phyloP scores from a whole-genome alignment of 1,284 basidiomycete species.

The Boletellus dicymbophilus region DNA sequence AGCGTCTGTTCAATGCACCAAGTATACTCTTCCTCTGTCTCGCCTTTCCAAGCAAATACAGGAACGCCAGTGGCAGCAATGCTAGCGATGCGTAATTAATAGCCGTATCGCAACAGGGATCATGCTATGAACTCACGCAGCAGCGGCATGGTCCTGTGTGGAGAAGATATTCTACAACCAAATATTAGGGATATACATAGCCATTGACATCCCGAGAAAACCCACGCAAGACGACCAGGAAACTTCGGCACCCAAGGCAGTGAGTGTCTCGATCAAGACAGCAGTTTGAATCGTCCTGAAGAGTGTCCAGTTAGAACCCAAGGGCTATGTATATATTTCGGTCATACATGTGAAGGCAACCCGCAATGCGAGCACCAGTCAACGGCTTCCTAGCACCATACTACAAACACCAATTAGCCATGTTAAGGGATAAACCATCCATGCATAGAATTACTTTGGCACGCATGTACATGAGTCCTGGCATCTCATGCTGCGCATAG shows the following conservation, averaged over 20 bases:
- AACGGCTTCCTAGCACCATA: conserved; percentile 85
- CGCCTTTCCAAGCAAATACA: conserved; percentile 99
- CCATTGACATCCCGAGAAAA: conserved; percentile 17
- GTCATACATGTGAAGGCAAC: conserved; percentile 92
- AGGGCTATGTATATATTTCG: background rate
- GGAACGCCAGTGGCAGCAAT: conserved; percentile 98
- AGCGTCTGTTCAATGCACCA: conserved; percentile 99
- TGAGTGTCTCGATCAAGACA: conserved; percentile 95
- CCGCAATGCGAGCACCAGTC: conserved; percentile 95
- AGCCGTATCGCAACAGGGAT: background rate
- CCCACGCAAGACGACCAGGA: conserved; percentile 98
- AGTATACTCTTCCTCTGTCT: conserved; percentile 98
- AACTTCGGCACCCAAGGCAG: conserved; percentile 94
- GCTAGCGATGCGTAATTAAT: conserved; percentile 37
- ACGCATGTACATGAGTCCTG: conserved; percentile 91
- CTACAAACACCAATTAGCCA: conserved; percentile 43
- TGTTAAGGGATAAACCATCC: background rate
- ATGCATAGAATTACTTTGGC: conserved; percentile 57
- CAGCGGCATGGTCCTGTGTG: conserved; percentile 98
- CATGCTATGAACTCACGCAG: conserved; percentile 66
- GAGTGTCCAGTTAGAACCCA: background rate
- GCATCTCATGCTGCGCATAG: conserved; percentile 78
- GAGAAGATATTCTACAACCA: conserved; percentile 93
- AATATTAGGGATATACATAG: conserved; percentile 9
- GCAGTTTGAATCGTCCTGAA: conserved; percentile 94